Base-by-base conservation (phyloP, 345 rosid species). In the rapeseed (Brassica napus) region DNA sequence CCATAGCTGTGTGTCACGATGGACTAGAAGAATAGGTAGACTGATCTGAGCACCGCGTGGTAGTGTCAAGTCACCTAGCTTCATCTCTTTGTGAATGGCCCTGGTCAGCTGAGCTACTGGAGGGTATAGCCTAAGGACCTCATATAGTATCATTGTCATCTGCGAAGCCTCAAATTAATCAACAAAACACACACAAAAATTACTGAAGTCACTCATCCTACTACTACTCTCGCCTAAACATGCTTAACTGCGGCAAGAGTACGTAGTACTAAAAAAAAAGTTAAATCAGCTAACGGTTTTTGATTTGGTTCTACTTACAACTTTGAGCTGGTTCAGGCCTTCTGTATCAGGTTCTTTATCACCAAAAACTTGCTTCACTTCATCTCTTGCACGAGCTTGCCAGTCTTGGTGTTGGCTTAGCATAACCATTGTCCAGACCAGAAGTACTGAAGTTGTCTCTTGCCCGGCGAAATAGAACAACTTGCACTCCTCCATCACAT, bases 331-430 rank as follows among this genome's bases (percentile, higher is more conserved):
- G 61, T 57, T 57, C 1, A 57, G 12, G 28, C 61, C 28, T 18
- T 57, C 61, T 21, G 3, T 1, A 57, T 57, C 61, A 8, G 61
- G 61, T 18, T 57, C 61, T 21, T 55, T 57, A 57, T 8, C 61
- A 1, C 61, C 61, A 57, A 57, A 18, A 57, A 18, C 28, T 57
- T 57, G 61, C 61, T 57, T 57, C 61, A 21, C 61, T 57, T 57
- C 61, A 8, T 57, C 61, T 57, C 61, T 9, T 18, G 61, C 61
- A 18, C 12, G 28, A 57, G 4, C 12, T 2, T 57, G 28, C 61
- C 61, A 57, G 11, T 57, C 61, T 57, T 57, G 61, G 61, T 57
- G 61, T 57, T 57, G 61, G 28, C 61, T 57, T 57, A 57, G 10
- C 28, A 57, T 4, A 57, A 57, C 26, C 61, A 57, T 57, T 18